Evolutionary conservation across 129 eudicot species (phyloP).

Genomic region (Cynara cardunculus): DNA sequence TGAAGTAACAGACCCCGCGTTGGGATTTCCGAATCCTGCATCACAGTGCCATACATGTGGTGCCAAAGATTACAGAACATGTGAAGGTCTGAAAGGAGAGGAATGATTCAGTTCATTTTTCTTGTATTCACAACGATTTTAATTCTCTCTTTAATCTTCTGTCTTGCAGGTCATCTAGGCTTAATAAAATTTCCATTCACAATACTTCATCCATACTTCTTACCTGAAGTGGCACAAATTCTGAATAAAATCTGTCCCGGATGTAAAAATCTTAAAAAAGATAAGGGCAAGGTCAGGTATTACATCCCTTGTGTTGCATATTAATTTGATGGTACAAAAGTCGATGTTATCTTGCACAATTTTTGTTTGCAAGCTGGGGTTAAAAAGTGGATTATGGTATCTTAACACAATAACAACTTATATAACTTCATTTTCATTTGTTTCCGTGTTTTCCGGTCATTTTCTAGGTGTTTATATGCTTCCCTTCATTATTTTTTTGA

Average conservation of each 20-base stretch:
- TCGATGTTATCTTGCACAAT: background rate
- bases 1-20: conserved; percentile 78
- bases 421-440: background rate
- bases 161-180: conserved; percentile 80
- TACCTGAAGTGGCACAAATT: conserved; percentile 65
- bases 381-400: too few species aligned
- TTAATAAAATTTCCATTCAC: conserved; percentile 65
- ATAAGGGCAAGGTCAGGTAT: conserved; percentile 73
- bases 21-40: conserved; percentile 74
- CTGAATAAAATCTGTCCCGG: conserved; percentile 84
- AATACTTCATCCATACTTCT: conserved; percentile 73
- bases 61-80: conserved; percentile 48
- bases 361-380: too few species aligned
- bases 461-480: background rate
- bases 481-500: background rate
- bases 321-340: background rate
- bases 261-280: conserved; percentile 52
- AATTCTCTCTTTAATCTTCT: background rate
- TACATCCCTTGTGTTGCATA: conserved; percentile 19
- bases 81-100: conserved; percentile 59
- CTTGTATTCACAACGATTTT: background rate
- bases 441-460: too few species aligned
- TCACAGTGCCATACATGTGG: conserved; percentile 81
- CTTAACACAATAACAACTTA: background rate
- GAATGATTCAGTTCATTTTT: background rate